A percentile compares a stretch with the other conserved stretches of the same genome.
phyloP scores from a whole-genome alignment of 164 flowering plant genomes.

The Houttuynia cordata region DNA sequence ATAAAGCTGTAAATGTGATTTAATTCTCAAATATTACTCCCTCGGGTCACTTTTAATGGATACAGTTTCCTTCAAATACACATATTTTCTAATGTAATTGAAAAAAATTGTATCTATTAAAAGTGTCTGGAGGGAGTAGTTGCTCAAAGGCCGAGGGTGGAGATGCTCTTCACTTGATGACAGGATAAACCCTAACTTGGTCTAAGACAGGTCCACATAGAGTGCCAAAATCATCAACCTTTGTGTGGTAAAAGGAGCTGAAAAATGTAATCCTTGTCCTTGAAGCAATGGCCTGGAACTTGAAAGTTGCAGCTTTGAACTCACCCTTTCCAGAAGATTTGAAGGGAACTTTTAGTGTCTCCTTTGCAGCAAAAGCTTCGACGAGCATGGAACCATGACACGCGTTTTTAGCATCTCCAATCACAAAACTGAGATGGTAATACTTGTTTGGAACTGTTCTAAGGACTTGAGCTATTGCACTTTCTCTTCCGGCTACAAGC shows the following conservation, averaged over 20 bases:
- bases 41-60: too few relatives aligned
- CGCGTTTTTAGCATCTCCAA: conserved; percentile 35
- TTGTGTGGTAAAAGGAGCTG: conserved; percentile 84
- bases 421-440: conserved; percentile 42
- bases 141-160: too few relatives aligned
- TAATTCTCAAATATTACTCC: too few relatives aligned
- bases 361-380: conserved; percentile 68
- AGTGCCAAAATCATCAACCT: conserved; percentile 46
- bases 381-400: conserved; percentile 20
- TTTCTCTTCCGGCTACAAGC: conserved; percentile 83
- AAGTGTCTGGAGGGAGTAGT: too few relatives aligned
- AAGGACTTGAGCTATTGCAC: conserved; percentile 75
- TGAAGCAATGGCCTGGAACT: conserved; percentile 39
- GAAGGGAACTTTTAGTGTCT: conserved; percentile 51
- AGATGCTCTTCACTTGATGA: not conserved
- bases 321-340: conserved; percentile 51
- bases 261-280: conserved; percentile 75
- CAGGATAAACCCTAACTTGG: conserved; percentile 42
- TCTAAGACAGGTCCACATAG: conserved; percentile 88
- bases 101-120: too few relatives aligned
- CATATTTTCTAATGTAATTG: too few relatives aligned
- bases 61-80: too few relatives aligned
- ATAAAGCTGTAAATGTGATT: too few relatives aligned
- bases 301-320: conserved; percentile 31
- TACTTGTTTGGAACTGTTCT: conserved; percentile 45